phyloP scores from a whole-genome alignment of 2,329 filamentous ascomycete species.

The Xylaria sp. region DNA sequence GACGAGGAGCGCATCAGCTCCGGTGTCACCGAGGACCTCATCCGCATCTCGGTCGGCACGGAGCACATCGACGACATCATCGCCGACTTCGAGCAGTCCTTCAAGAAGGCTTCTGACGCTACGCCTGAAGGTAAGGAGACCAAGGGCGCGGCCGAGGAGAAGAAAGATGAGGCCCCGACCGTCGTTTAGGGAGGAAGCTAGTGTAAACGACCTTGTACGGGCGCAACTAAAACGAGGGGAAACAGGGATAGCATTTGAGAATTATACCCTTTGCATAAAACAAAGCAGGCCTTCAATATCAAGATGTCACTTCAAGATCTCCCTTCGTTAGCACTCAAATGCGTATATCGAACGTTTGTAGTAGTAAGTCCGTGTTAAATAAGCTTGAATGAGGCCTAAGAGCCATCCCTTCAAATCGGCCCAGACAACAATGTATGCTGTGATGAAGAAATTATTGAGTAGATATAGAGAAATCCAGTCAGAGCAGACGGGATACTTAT shows the following conservation, averaged over 20 bases:
- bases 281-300: conserved; percentile 6
- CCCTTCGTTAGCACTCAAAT: background rate
- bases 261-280: conserved; percentile 34
- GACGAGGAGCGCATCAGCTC: conserved; percentile 80
- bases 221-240: conserved; percentile 2
- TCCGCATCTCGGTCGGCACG: conserved; percentile 93
- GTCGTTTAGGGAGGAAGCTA: conserved; percentile 46
- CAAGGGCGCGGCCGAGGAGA: conserved; percentile 39
- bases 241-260: conserved; percentile 19
- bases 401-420: background rate
- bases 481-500: background rate
- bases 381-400: background rate
- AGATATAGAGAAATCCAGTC: background rate
- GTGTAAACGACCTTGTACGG: background rate
- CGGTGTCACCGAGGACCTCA: conserved; percentile 89
- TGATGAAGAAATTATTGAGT: background rate
- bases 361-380: background rate
- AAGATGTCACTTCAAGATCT: background rate
- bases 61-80: conserved; percentile 99
- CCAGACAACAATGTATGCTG: background rate
- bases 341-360: background rate
- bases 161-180: conserved; percentile 52
- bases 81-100: conserved; percentile 92
- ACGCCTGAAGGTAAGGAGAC: conserved; percentile 46
- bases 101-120: conserved; percentile 67